Conservation (phyloP, 225 moss, liverwort and hornwort species). For the Bryoerythrophyllum caledonicum region DNA sequence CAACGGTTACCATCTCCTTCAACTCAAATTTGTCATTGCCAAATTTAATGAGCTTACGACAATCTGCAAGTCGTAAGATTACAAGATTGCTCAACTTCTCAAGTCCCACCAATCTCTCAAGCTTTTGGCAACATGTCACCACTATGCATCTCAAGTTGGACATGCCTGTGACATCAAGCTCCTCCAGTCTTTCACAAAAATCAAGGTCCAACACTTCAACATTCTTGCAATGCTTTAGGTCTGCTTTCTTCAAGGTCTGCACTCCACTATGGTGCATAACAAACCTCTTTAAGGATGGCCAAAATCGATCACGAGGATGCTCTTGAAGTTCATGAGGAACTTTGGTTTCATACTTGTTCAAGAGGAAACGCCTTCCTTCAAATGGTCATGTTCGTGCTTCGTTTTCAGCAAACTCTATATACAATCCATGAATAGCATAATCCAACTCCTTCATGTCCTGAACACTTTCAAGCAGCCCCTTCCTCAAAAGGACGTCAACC, state of each 20-base stretch:
- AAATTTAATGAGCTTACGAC: too few species aligned
- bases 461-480: not conserved
- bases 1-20: too few species aligned
- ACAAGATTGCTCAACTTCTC: too few species aligned
- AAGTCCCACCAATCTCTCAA: too few species aligned
- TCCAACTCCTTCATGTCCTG: not conserved
- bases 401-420: not conserved
- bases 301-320: not conserved
- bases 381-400: not conserved
- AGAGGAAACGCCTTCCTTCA: not conserved
- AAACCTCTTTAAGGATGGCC: not conserved
- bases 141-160: not conserved
- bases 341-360: not conserved
- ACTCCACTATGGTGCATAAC: too few species aligned
- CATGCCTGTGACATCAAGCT: too few species aligned
- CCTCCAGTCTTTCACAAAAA: too few species aligned
- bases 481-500: not conserved
- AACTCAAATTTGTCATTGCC: too few species aligned
- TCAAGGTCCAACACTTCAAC: too few species aligned
- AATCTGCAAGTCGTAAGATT: too few species aligned
- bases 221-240: too few species aligned
- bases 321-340: not conserved
- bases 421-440: constrained; percentile 10
- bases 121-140: not conserved
- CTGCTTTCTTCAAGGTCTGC: too few species aligned